phyloP scores from a whole-genome alignment of 164 flowering plant species.

The Vitis cinerea region DNA sequence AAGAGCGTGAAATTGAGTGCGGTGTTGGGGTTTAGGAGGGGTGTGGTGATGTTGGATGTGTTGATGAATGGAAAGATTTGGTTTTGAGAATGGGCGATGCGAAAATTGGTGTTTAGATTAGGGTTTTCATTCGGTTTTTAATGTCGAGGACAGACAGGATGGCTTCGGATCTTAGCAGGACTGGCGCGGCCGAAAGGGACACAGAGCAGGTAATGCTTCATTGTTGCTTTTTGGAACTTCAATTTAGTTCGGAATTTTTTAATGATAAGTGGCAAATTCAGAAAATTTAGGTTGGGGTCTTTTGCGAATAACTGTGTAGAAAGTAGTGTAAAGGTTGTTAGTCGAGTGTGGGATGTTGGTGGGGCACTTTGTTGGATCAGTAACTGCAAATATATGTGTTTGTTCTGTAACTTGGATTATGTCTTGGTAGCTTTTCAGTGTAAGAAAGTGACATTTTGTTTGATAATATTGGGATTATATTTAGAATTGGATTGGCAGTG shows the following conservation, averaged over 20 bases:
- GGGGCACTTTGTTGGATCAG: no score
- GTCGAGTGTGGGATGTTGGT: no score
- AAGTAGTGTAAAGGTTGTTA: no score
- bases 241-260: not conserved
- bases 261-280: not conserved
- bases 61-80: slow-evolving; percentile 32
- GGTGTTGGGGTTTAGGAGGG: slow-evolving; percentile 16
- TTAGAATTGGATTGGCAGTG: no score
- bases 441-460: no score
- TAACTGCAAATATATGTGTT: no score
- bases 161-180: slow-evolving; percentile 63
- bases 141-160: slow-evolving; percentile 58
- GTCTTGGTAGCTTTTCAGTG: no score
- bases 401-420: no score
- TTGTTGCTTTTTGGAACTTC: not conserved
- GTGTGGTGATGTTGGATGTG: slow-evolving; percentile 13
- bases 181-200: slow-evolving; percentile 75
- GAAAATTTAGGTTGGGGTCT: no score
- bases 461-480: no score
- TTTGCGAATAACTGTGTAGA: no score
- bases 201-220: slow-evolving; percentile 63
- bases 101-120: slow-evolving; percentile 13
- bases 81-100: slow-evolving; percentile 34
- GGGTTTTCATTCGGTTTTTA: slow-evolving; percentile 13
- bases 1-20: slow-evolving; percentile 1